These are phyloP conservation scores for Candida caryicola DNA, from an alignment of 805 yeast species.

Conservation along the genomic window DNA sequence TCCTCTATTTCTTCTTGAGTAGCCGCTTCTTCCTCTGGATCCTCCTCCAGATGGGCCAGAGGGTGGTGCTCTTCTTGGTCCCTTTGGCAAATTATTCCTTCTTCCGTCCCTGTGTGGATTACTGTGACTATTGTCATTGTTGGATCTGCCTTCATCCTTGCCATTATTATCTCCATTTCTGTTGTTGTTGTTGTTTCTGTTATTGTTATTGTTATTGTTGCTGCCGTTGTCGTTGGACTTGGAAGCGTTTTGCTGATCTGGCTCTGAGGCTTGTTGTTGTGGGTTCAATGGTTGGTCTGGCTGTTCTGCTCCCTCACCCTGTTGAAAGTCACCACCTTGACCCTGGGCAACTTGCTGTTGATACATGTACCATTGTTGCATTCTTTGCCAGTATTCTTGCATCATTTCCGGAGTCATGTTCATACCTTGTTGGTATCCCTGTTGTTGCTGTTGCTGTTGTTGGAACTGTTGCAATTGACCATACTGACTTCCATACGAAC, in stretches of 20 bases:
- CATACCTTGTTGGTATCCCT: constrained; percentile 19
- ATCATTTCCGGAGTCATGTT: constrained; percentile 51
- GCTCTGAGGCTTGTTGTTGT: constrained; percentile 30
- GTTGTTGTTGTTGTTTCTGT: constrained; percentile 17
- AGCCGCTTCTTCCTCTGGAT: constrained; percentile 34
- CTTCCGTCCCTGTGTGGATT: constrained; percentile 22
- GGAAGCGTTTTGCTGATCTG: constrained; percentile 4
- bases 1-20: constrained; percentile 25
- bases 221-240: constrained; percentile 13
- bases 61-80: constrained; percentile 47
- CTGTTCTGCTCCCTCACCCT: constrained; percentile 18
- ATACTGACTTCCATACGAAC: constrained; percentile 25
- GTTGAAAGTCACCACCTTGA: constrained; percentile 20
- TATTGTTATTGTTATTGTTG: constrained; percentile 13
- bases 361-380: constrained; percentile 64
- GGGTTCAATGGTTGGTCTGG: constrained; percentile 43
- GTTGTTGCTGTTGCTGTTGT: constrained; percentile 16
- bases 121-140: constrained; percentile 1
- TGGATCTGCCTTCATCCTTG: constrained; percentile 8
- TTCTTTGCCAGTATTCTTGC: constrained; percentile 61
- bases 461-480: constrained; percentile 22
- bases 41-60: constrained; percentile 33
- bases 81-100: constrained; percentile 46
- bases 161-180: constrained; percentile 19
- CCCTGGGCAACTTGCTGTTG: constrained; percentile 48